Conservation (phyloP, 495 filamentous ascomycete species). For the Lichina pygmaea region DNA sequence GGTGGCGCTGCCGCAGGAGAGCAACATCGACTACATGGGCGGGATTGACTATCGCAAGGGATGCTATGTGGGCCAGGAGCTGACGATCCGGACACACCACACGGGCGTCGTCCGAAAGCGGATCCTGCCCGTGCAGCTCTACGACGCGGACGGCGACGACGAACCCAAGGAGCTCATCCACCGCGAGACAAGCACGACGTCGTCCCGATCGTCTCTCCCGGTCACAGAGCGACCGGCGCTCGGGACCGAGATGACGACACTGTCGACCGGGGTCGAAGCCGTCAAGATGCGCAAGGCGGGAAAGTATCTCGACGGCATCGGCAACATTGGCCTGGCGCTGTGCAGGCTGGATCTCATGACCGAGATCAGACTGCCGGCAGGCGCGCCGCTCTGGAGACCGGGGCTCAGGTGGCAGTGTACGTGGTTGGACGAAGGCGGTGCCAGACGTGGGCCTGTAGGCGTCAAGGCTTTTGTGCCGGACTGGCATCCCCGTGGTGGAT, state of each 20-base stretch:
- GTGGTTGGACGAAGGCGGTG: conserved; percentile 18
- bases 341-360: conserved; percentile 84
- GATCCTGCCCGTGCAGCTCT: conserved; percentile 63
- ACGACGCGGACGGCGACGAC: conserved; percentile 12
- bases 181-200: conserved; percentile 4
- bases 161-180: conserved; percentile 20
- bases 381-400: conserved; percentile 23
- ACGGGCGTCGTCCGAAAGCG: conserved; percentile 80
- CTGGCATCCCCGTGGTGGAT: conserved; percentile 20
- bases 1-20: conserved; percentile 50
- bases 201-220: neutral
- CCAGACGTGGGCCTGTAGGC: conserved; percentile 16
- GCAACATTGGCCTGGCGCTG: conserved; percentile 69
- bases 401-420: conserved; percentile 27
- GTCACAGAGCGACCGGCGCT: conserved; percentile 4
- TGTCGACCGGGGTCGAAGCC: conserved; percentile 6
- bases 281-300: conserved; percentile 42
- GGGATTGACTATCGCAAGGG: conserved; percentile 85
- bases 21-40: conserved; percentile 55
- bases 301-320: conserved; percentile 46
- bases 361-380: conserved; percentile 34
- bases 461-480: conserved; percentile 70
- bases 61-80: conserved; percentile 89
- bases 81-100: conserved; percentile 85
- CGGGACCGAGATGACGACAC: conserved; percentile 19